Evolutionary conservation across 495 filamentous ascomycete species (phyloP).

Genomic region (Neurospora sp.): DNA sequence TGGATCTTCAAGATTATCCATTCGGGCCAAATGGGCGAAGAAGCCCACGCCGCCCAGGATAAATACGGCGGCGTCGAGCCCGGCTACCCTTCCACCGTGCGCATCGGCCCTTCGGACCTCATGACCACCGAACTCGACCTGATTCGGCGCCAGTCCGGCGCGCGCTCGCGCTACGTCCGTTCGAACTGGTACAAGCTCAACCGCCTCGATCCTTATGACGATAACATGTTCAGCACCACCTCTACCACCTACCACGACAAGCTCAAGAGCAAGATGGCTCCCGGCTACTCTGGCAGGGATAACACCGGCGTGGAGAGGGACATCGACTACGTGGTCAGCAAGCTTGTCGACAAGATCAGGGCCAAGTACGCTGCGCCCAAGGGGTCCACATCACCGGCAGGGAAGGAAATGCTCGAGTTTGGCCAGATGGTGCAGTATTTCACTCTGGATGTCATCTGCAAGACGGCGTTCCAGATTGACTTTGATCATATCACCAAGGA

Average conservation of each 20-base stretch:
- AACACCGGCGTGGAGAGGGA: constrained; percentile 31
- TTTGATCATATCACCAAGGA: constrained; percentile 40
- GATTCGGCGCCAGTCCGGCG: constrained; percentile 22
- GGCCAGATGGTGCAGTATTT: constrained; percentile 34
- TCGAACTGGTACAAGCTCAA: constrained; percentile 21
- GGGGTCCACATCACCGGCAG: constrained; percentile 10
- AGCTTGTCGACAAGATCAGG: constrained; percentile 28
- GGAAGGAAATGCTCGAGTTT: constrained; percentile 30
- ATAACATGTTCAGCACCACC: constrained; percentile 28
- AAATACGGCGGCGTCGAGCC: constrained; percentile 8
- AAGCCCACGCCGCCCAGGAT: constrained; percentile 11
- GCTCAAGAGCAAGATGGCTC: constrained; percentile 25
- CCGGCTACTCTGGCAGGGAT: constrained; percentile 43
- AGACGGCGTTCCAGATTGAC: constrained; percentile 41
- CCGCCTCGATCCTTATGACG: constrained; percentile 25
- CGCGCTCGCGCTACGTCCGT: constrained; percentile 23
- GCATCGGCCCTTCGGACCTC: constrained; percentile 44
- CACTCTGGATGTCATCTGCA: constrained; percentile 41
- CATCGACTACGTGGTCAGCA: constrained; percentile 32
- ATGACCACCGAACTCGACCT: constrained; percentile 28
- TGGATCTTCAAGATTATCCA: constrained; percentile 6
- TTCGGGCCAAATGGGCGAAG: constrained; percentile 8
- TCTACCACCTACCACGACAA: constrained; percentile 31
- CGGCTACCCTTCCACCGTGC: constrained; percentile 36
- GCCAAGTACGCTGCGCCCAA: constrained; percentile 19